Percentiles rank a stretch among this genome's conserved stretches.
These are phyloP conservation scores for Lactarius sp. DNA, from an alignment of 768 basidiomycete genomes.

Conservation along the genomic window DNA sequence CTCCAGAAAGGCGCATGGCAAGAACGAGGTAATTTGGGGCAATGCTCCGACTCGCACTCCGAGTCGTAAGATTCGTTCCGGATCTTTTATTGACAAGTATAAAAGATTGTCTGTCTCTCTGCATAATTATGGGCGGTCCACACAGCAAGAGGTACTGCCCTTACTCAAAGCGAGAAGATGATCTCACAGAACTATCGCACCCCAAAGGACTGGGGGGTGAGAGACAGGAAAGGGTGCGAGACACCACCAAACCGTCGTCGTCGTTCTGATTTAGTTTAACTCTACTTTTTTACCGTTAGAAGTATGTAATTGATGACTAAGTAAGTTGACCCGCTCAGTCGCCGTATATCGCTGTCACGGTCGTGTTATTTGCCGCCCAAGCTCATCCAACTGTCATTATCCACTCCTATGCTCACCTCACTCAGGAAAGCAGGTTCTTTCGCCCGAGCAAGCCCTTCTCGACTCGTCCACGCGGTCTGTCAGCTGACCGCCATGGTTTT, in stretches of 20 bases:
- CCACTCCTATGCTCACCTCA: conserved; percentile 56
- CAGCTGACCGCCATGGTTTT: conserved; percentile 17
- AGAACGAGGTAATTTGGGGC: not conserved
- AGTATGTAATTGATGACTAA: conserved; percentile 41
- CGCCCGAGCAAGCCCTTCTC: conserved; percentile 49
- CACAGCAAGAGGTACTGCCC: conserved; percentile 25
- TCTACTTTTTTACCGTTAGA: not conserved
- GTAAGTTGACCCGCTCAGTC: conserved; percentile 7
- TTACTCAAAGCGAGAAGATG: conserved; percentile 32
- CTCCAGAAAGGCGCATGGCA: conserved; percentile 9
- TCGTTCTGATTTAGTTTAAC: conserved; percentile 48
- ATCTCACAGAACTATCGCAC: conserved; percentile 58
- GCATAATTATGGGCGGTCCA: conserved; percentile 79
- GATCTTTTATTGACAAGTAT: not conserved
- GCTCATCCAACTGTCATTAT: conserved; percentile 1
- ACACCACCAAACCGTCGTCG: conserved; percentile 67
- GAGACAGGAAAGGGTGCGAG: conserved; percentile 58
- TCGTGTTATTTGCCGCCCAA: not conserved
- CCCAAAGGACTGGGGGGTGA: conserved; percentile 42
- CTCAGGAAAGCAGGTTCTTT: conserved; percentile 60
- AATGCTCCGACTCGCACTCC: too few species aligned
- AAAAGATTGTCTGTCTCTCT: conserved; percentile 47
- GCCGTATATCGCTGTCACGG: too few species aligned
- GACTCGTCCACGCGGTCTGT: conserved; percentile 6
- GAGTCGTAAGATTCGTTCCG: too few species aligned